phyloP scores from a whole-genome alignment of 2,329 filamentous ascomycete species.

The Cytospora piceicola region DNA sequence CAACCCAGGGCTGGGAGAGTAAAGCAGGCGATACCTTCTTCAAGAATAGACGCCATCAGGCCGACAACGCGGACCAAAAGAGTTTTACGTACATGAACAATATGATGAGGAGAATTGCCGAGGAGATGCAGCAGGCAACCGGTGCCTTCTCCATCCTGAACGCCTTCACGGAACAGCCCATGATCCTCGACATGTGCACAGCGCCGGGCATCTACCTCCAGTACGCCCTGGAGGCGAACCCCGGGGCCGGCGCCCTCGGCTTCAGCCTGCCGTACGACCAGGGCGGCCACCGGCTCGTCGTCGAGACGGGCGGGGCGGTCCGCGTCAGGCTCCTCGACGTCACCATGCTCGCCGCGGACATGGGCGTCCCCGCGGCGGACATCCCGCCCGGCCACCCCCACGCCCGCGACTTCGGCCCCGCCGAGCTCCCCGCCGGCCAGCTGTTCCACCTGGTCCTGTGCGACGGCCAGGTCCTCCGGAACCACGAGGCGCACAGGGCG shows the following conservation, averaged over 20 bases:
- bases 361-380: conserved; percentile 40
- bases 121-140: conserved; percentile 7
- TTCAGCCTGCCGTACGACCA: conserved; percentile 46
- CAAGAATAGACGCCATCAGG: not conserved
- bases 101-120: conserved; percentile 8
- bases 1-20: conserved; percentile 16
- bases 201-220: conserved; percentile 8
- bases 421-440: conserved; percentile 44
- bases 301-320: conserved; percentile 34
- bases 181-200: conserved; percentile 21
- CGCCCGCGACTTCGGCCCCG: conserved; percentile 34
- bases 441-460: conserved; percentile 51
- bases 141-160: conserved; percentile 11
- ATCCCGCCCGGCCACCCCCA: conserved; percentile 43
- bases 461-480: conserved; percentile 51
- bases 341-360: conserved; percentile 55
- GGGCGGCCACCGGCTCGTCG: conserved; percentile 47
- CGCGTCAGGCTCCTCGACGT: conserved; percentile 46
- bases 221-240: conserved; percentile 1
- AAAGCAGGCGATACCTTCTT: not conserved
- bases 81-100: not conserved
- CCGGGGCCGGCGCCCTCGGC: conserved; percentile 30
- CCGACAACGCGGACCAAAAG: not conserved
- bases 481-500: conserved; percentile 37
- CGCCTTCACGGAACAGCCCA: not conserved